Evolutionary conservation across 768 basidiomycete genomes (phyloP).

Genomic region (Leccinum ochraceum): DNA sequence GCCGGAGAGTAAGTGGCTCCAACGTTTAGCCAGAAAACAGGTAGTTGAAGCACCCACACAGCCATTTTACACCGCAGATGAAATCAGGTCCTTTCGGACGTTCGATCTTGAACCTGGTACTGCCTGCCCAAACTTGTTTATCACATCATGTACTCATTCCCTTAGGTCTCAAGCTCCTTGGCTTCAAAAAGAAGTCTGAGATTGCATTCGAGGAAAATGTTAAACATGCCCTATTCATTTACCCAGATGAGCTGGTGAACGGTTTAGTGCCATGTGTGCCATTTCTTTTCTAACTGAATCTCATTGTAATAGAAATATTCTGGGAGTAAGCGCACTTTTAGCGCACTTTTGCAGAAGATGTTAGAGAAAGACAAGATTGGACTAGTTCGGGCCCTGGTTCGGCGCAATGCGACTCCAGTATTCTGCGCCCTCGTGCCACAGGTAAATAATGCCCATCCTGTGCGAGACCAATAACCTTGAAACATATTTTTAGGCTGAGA

Average conservation of each 20-base stretch:
- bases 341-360: conserved; percentile 82
- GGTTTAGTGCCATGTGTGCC: neutral
- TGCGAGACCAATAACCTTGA: neutral
- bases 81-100: conserved; percentile 79
- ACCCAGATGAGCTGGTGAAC: conserved; percentile 85
- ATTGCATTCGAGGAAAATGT: conserved; percentile 87
- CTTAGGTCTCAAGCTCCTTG: conserved; percentile 84
- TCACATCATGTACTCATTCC: neutral
- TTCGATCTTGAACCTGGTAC: conserved; percentile 75
- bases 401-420: conserved; percentile 70
- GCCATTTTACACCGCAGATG: conserved; percentile 86
- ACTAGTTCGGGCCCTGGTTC: conserved; percentile 66
- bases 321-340: conserved; percentile 92
- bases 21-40: neutral
- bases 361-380: conserved; percentile 80
- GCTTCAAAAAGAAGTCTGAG: conserved; percentile 76
- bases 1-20: conserved; percentile 45
- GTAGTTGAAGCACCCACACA: conserved; percentile 29
- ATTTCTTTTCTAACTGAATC: neutral
- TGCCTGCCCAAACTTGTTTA: conserved; percentile 12
- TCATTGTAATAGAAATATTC: conserved; percentile 58
- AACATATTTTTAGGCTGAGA: conserved; percentile 57
- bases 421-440: conserved; percentile 90
- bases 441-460: conserved; percentile 39
- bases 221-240: conserved; percentile 89